Conservation (phyloP, 2,329 filamentous ascomycete species). For the Drechslerella dactyloides region DNA sequence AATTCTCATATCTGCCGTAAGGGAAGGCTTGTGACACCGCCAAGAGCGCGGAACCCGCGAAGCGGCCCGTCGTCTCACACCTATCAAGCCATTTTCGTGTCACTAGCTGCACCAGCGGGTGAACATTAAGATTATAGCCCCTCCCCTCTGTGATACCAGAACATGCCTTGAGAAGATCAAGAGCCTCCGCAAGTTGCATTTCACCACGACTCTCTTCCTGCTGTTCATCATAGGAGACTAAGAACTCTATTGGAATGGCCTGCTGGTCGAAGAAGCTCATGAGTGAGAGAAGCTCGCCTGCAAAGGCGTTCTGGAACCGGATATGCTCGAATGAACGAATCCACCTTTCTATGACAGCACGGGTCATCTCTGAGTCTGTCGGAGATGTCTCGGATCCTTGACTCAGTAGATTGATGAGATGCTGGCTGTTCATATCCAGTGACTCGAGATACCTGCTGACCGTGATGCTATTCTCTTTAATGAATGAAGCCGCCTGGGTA, state of each 20-base stretch:
- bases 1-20: background rate
- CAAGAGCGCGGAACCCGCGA: constrained; percentile 25
- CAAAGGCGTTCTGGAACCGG: background rate
- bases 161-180: constrained; percentile 56
- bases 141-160: constrained; percentile 54
- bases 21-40: constrained; percentile 20
- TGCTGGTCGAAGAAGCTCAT: constrained; percentile 33
- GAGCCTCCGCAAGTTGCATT: constrained; percentile 33
- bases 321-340: constrained; percentile 18
- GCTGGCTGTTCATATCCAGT: constrained; percentile 53
- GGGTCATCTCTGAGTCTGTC: constrained; percentile 54
- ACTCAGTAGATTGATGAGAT: constrained; percentile 53
- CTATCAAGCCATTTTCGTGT: constrained; percentile 56
- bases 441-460: constrained; percentile 56
- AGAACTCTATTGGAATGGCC: constrained; percentile 17
- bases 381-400: constrained; percentile 56
- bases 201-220: background rate
- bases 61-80: constrained; percentile 14
- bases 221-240: background rate
- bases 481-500: constrained; percentile 58
- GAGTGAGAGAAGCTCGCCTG: constrained; percentile 23
- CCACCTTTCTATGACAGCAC: constrained; percentile 55
- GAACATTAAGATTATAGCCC: constrained; percentile 54
- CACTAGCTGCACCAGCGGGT: constrained; percentile 57
- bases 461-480: constrained; percentile 55